Evolutionary conservation across 148 eudicot genomes (phyloP).

Genomic region (Rhododendron williamsianum): DNA sequence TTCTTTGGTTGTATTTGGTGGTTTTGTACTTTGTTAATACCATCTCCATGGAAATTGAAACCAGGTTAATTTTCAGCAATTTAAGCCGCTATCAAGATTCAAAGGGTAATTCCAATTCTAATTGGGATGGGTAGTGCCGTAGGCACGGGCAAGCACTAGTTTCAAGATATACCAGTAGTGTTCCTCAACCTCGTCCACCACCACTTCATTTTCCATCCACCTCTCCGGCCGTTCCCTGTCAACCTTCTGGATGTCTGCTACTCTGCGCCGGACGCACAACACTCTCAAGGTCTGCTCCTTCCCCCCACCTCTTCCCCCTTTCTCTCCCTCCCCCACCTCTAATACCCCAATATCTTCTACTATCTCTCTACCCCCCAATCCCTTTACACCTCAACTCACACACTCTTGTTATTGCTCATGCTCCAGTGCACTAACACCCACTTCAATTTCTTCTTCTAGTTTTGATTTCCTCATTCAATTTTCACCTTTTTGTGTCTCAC

Average conservation of each 20-base stretch:
- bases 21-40: no score
- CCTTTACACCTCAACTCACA: constrained; percentile 10
- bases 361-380: constrained; percentile 15
- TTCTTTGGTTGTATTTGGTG: no score
- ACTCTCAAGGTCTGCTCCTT: constrained; percentile 40
- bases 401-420: constrained; percentile 19
- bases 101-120: no score
- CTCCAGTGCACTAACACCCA: background rate
- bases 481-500: constrained; percentile 30
- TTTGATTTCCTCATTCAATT: constrained; percentile 53
- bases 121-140: no score
- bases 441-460: background rate
- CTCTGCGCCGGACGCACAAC: constrained; percentile 25
- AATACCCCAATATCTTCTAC: constrained; percentile 16
- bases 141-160: no score
- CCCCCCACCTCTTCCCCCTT: constrained; percentile 10
- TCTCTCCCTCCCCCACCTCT: constrained; percentile 12
- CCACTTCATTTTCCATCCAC: no score
- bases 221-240: constrained; percentile 19
- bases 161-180: no score
- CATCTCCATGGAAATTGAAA: no score
- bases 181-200: background rate
- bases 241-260: constrained; percentile 42
- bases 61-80: no score
- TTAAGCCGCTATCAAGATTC: no score